Conservation (phyloP, 768 basidiomycete species). For the Clitopilus passeckerianus region DNA sequence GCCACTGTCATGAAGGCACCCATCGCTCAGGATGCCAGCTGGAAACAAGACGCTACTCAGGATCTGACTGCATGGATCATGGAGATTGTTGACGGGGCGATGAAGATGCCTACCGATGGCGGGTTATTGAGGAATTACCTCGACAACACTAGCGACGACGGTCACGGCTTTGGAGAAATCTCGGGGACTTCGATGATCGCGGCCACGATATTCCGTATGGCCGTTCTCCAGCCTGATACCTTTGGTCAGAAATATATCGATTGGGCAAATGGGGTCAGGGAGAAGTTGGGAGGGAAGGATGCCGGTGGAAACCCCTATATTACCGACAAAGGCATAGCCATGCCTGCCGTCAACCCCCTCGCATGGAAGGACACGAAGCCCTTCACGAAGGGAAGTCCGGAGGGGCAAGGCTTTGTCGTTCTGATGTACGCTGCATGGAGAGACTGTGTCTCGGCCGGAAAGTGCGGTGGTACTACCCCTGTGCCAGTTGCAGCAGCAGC, state of each 20-base stretch:
- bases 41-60: conserved; percentile 19
- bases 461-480: neutral
- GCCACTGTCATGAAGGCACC: conserved; percentile 39
- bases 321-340: conserved; percentile 23
- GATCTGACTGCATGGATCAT: conserved; percentile 31
- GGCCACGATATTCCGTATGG: conserved; percentile 34
- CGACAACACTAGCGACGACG: conserved; percentile 18
- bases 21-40: conserved; percentile 14
- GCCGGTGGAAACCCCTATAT: conserved; percentile 19
- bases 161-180: conserved; percentile 37
- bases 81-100: conserved; percentile 41
- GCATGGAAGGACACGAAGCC: conserved; percentile 24
- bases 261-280: conserved; percentile 31
- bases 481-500: neutral
- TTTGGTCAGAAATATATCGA: conserved; percentile 24
- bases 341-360: conserved; percentile 33
- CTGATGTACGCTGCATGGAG: conserved; percentile 35
- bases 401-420: conserved; percentile 32
- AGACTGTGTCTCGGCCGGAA: conserved; percentile 23
- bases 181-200: conserved; percentile 38
- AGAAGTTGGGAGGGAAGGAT: conserved; percentile 15
- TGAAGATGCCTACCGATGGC: conserved; percentile 21
- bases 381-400: conserved; percentile 30
- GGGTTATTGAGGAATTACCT: conserved; percentile 39
- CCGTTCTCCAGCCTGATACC: conserved; percentile 23